Evolutionary conservation across 192 early-diverging fungal species (phyloP), one percentile per base, ranked within the genome.

Genomic region (Phycomyces blakesleeanus): DNA sequence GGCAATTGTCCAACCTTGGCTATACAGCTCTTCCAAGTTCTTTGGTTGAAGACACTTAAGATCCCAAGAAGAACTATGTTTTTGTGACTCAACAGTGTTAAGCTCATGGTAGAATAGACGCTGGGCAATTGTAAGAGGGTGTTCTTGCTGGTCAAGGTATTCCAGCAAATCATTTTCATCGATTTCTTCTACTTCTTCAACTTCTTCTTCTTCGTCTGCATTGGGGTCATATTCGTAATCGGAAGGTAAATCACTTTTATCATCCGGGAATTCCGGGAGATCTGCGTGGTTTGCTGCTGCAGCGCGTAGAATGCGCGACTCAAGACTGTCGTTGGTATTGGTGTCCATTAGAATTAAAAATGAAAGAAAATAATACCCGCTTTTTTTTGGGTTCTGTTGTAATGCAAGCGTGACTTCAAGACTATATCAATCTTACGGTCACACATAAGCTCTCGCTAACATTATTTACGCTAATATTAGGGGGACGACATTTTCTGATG

Each of bases 151-250:
- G 47, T 81, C 79, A 18, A 83, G 50, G 14, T 74, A 75, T 0
- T 67, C 49, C 0, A 83, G 49, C 5, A 83, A 61, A 21, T 83
- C 82, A 57, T 64, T 69, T 51, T 83, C 82, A 1, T 69, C 71
- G 11, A 83, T 83, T 27, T 83, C 79, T 20, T 79, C 79, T 3
- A 83, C 63, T 22, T 67, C 65, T 11, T 70, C 67, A 55, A 67
- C 76, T 41, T 76, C 79, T 10, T 73, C 79, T 41, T 75, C 75
- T 6, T 77, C 82, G 1, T 68, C 62, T 12, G 63, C 75, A 24
- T 72, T 71, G 15, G 70, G 71, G 18, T 76, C 55, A 37, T 82
- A 82, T 51, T 82, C 81, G 51, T 76, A 79, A 71, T 82, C 81
- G 10, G 78, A 79, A 5, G 81, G 81, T 0, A 79, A 58, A 57